These are phyloP conservation scores for Crithidia expoeki DNA, from an alignment of 208 protist genomes.

Conservation along the genomic window DNA sequence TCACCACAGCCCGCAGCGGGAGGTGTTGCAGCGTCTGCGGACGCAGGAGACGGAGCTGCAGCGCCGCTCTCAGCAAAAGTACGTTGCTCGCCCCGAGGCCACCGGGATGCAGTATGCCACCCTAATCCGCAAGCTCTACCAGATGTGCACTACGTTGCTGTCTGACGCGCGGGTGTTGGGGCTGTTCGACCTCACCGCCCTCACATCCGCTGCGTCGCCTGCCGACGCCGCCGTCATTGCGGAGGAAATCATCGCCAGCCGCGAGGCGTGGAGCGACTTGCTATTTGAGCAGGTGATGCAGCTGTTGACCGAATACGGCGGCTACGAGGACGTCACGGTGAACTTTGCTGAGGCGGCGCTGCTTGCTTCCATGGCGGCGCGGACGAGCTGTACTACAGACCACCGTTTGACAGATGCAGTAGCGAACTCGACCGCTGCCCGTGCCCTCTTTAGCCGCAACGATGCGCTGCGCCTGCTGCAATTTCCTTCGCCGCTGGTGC, in stretches of 20 bases:
- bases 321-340: slow-evolving; percentile 89
- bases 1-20: slow-evolving; percentile 39
- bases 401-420: slow-evolving; percentile 8
- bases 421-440: slow-evolving; percentile 1
- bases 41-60: slow-evolving; percentile 41
- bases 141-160: slow-evolving; percentile 63
- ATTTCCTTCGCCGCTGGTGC: slow-evolving; percentile 47
- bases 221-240: slow-evolving; percentile 5
- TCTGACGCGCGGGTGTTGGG: slow-evolving; percentile 67
- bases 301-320: slow-evolving; percentile 71
- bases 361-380: slow-evolving; percentile 65
- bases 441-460: slow-evolving; percentile 45
- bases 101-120: slow-evolving; percentile 79
- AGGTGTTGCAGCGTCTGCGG: slow-evolving; percentile 44
- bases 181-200: slow-evolving; percentile 25
- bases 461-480: slow-evolving; percentile 69
- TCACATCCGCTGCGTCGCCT: slow-evolving; percentile 4
- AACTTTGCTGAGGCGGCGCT: slow-evolving; percentile 82
- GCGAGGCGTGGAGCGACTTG: slow-evolving; percentile 71
- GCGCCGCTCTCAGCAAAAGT: slow-evolving; percentile 37
- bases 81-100: slow-evolving; percentile 59
- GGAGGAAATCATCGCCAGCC: slow-evolving; percentile 27
- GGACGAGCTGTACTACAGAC: slow-evolving; percentile 46
- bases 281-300: slow-evolving; percentile 75
- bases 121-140: slow-evolving; percentile 69